Conservation (phyloP, 306 rosid species). For the Myrica gale region DNA sequence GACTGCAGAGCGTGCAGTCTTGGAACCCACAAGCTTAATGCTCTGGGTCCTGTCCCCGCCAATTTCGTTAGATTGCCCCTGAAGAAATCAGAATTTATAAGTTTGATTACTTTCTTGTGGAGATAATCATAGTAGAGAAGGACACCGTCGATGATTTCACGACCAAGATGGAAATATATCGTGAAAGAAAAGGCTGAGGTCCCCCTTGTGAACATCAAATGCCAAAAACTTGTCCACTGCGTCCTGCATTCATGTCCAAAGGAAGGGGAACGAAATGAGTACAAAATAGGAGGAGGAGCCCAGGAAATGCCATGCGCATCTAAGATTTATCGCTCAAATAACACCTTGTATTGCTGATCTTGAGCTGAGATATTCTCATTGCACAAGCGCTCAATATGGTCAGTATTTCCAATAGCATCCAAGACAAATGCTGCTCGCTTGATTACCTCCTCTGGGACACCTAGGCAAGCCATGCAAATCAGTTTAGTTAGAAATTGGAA, state of each 20-base stretch:
- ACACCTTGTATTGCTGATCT: constrained; percentile 71
- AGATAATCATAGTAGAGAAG: background rate
- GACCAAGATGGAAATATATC: constrained; percentile 49
- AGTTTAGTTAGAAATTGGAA: constrained; percentile 7
- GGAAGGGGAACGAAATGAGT: background rate
- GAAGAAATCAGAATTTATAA: no score
- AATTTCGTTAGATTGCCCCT: no score
- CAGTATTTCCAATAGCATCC: constrained; percentile 57
- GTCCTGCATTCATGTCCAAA: constrained; percentile 50
- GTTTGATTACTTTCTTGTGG: background rate
- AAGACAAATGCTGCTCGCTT: constrained; percentile 75
- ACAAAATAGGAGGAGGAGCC: constrained; percentile 7
- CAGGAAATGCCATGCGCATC: constrained; percentile 23
- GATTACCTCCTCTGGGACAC: constrained; percentile 74
- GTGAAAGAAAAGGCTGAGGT: constrained; percentile 58
- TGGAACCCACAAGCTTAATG: no score
- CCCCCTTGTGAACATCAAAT: constrained; percentile 58
- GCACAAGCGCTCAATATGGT: constrained; percentile 53
- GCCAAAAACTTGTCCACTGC: constrained; percentile 68
- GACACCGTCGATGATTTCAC: constrained; percentile 14
- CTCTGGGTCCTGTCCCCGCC: no score
- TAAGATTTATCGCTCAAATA: constrained; percentile 24
- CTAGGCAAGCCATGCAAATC: constrained; percentile 32
- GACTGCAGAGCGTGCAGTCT: no score
- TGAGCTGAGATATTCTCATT: constrained; percentile 56